Evolutionary conservation across 345 rosid species (phyloP).

Genomic region (Boechera divaricarpa): DNA sequence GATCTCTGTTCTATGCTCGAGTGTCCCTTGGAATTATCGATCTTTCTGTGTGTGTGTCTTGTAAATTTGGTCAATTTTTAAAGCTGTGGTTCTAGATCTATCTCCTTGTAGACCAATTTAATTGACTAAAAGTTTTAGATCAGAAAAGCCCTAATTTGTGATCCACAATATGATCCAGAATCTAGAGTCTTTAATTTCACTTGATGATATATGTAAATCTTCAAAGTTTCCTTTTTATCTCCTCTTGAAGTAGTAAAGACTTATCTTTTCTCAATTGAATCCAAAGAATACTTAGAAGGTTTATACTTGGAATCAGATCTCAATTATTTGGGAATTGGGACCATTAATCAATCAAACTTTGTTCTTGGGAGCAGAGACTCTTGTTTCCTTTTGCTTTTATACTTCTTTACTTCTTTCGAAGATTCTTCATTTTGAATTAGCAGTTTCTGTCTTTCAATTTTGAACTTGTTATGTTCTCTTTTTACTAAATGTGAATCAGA

Average conservation of each 20-base stretch:
- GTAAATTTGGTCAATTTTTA: neutral
- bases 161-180: conserved; percentile 26
- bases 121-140: conserved; percentile 10
- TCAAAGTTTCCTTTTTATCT: conserved; percentile 9
- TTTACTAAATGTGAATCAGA: conserved; percentile 47
- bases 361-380: conserved; percentile 40
- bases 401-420: conserved; percentile 1
- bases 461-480: conserved; percentile 25
- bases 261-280: conserved; percentile 28
- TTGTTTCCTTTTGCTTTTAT: conserved; percentile 28
- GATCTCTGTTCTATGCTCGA: conserved; percentile 25
- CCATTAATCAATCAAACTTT: conserved; percentile 30
- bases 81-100: conserved; percentile 28
- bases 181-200: conserved; percentile 8
- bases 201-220: conserved; percentile 16
- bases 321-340: conserved; percentile 25
- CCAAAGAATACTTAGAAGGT: conserved; percentile 4
- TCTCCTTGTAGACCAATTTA: neutral
- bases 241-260: conserved; percentile 25
- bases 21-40: neutral
- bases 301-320: conserved; percentile 39
- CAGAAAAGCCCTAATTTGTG: neutral
- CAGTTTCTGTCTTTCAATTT: conserved; percentile 22
- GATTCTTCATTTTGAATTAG: conserved; percentile 46
- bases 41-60: neutral